phyloP scores from a whole-genome alignment of 2,329 filamentous ascomycete species.

The Fonsecaea nubica region DNA sequence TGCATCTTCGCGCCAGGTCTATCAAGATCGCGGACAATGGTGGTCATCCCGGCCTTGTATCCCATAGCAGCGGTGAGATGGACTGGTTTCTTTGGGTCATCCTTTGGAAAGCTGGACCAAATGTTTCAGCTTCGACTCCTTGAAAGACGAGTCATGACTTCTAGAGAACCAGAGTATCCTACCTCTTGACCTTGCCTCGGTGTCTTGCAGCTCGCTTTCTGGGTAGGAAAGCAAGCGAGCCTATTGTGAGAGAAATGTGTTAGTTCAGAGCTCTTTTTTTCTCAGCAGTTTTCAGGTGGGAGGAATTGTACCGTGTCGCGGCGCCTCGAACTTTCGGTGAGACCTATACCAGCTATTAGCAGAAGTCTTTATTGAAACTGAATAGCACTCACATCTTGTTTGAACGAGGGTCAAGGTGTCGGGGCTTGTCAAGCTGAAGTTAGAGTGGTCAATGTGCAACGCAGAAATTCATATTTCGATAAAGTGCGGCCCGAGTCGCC shows the following conservation, averaged over 20 bases:
- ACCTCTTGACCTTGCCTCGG: conserved; percentile 98
- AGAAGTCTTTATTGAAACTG: background rate
- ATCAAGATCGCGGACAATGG: conserved; percentile 98
- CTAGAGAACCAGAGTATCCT: conserved; percentile 47
- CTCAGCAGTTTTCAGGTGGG: conserved; percentile 4
- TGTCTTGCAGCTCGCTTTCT: conserved; percentile 93
- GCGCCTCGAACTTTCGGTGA: conserved; percentile 80
- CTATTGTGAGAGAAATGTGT: conserved; percentile 46
- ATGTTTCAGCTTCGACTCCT: conserved; percentile 41
- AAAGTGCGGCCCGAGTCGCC: conserved; percentile 2
- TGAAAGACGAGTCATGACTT: conserved; percentile 39
- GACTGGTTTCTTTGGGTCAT: conserved; percentile 99
- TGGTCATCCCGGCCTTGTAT: conserved; percentile 99
- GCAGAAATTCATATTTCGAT: conserved; percentile 18
- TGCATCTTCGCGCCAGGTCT: conserved; percentile 98
- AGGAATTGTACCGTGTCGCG: conserved; percentile 79
- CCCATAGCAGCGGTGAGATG: conserved; percentile 98
- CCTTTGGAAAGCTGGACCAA: conserved; percentile 87
- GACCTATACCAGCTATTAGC: conserved; percentile 46
- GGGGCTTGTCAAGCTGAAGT: conserved; percentile 21
- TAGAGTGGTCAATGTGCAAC: conserved; percentile 3
- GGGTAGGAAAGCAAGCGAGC: conserved; percentile 82
- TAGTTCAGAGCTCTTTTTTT: conserved; percentile 17
- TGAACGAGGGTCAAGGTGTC: conserved; percentile 21
- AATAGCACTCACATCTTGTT: conserved; percentile 29